Percentiles rank a stretch among this genome's conserved stretches.
phyloP scores from a whole-genome alignment of 225 moss, liverwort and hornwort species.

The Pseudisothecium myosuroides region DNA sequence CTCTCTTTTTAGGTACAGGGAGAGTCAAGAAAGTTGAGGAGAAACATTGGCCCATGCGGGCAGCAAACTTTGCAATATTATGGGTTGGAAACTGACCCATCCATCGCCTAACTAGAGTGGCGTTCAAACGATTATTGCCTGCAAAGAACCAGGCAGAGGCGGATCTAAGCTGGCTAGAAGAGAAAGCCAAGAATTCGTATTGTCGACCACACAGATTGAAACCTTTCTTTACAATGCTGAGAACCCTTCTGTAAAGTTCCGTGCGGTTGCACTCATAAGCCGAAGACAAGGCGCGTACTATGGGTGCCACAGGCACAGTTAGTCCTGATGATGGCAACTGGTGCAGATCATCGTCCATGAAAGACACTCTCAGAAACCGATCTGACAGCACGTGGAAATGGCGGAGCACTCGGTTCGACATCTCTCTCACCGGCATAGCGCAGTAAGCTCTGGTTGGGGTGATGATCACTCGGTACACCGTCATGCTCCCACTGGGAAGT shows the following conservation, averaged over 20 bases:
- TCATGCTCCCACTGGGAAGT: constrained; percentile 19
- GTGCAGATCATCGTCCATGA: constrained; percentile 58
- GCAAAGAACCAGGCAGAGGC: constrained; percentile 89
- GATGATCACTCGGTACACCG: constrained; percentile 50
- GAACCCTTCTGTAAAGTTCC: constrained; percentile 36
- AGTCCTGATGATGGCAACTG: constrained; percentile 27
- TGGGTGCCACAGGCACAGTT: constrained; percentile 45
- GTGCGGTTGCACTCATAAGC: constrained; percentile 10
- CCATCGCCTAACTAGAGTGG: constrained; percentile 42
- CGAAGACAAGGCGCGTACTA: constrained; percentile 28
- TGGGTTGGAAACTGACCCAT: constrained; percentile 72
- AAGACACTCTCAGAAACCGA: constrained; percentile 73
- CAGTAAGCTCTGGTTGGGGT: constrained; percentile 77
- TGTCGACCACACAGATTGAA: constrained; percentile 56
- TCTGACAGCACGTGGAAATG: constrained; percentile 45
- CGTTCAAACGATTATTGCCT: neutral
- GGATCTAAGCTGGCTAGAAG: constrained; percentile 60
- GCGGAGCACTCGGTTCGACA: constrained; percentile 73
- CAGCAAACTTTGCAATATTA: constrained; percentile 75
- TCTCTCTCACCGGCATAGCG: constrained; percentile 51
- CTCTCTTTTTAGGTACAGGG: constrained; percentile 11
- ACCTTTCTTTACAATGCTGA: constrained; percentile 25
- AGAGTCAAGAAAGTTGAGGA: constrained; percentile 61
- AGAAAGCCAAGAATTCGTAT: constrained; percentile 71
- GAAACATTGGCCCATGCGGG: constrained; percentile 94